A percentile compares a stretch with the other conserved stretches of the same genome.
Conservation (phyloP, 2,329 filamentous ascomycete species). For the Ascochyta clinopodiicola region DNA sequence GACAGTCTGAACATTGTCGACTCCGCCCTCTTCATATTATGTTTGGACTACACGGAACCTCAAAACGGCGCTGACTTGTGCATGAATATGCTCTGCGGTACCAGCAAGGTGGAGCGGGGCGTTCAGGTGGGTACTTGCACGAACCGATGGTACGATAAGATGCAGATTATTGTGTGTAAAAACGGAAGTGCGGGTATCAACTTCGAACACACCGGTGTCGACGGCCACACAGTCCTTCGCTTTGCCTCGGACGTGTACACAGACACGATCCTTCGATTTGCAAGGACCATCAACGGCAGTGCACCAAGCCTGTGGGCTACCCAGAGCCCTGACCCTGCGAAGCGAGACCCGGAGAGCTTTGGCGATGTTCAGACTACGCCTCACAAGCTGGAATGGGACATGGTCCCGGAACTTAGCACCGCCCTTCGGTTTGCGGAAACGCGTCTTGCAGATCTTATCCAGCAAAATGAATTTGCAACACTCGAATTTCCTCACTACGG, state of each 20-base stretch:
- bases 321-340: slow-evolving; percentile 87
- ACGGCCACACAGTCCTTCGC: slow-evolving; percentile 93
- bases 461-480: slow-evolving; percentile 94
- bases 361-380: slow-evolving; percentile 92
- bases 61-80: slow-evolving; percentile 82
- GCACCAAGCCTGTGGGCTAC: slow-evolving; percentile 92
- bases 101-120: slow-evolving; percentile 86
- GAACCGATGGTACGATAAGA: slow-evolving; percentile 98
- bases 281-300: slow-evolving; percentile 91
- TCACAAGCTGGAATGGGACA: slow-evolving; percentile 97
- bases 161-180: slow-evolving; percentile 98
- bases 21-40: slow-evolving; percentile 89
- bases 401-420: slow-evolving; percentile 88
- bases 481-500: slow-evolving; percentile 89
- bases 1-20: slow-evolving; percentile 97
- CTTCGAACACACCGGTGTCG: slow-evolving; percentile 97
- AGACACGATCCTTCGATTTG: slow-evolving; percentile 95
- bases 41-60: slow-evolving; percentile 91
- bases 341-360: slow-evolving; percentile 88
- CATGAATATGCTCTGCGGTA: slow-evolving; percentile 98
- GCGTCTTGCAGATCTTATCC: slow-evolving; percentile 88
- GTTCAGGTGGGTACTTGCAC: slow-evolving; percentile 98
- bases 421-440: slow-evolving; percentile 96
- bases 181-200: slow-evolving; percentile 99
- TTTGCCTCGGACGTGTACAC: slow-evolving; percentile 98